Percentiles rank a stretch among this genome's conserved stretches.
Evolutionary conservation across 2,329 filamentous ascomycete species (phyloP).

Genomic region (Dactylonectria estremocensis): DNA sequence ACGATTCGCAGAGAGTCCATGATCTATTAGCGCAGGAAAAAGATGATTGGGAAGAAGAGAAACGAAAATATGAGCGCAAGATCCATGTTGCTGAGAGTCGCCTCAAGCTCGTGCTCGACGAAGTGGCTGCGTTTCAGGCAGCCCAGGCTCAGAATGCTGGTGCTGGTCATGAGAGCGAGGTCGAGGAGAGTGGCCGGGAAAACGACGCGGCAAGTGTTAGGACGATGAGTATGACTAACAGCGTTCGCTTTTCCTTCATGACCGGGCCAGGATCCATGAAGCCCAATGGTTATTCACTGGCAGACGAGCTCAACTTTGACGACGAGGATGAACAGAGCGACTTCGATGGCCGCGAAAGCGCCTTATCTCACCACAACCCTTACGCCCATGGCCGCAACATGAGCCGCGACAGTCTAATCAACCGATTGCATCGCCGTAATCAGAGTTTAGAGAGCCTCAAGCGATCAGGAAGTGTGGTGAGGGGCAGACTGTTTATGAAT

Average conservation of each 20-base stretch:
- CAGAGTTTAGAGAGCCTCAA: conserved; percentile 72
- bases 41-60: conserved; percentile 87
- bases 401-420: conserved; percentile 71
- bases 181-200: conserved; percentile 74
- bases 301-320: conserved; percentile 91
- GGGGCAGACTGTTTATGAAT: conserved; percentile 68
- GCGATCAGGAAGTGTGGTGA: conserved; percentile 68
- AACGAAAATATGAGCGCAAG: conserved; percentile 85
- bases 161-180: conserved; percentile 68
- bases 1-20: conserved; percentile 85
- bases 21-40: conserved; percentile 88
- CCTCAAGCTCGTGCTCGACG: conserved; percentile 86
- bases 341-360: conserved; percentile 77
- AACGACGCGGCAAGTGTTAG: conserved; percentile 80
- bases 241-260: conserved; percentile 81
- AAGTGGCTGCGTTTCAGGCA: conserved; percentile 81
- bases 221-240: conserved; percentile 81
- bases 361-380: conserved; percentile 64
- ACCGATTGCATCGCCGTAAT: conserved; percentile 67
- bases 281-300: conserved; percentile 81
- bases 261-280: conserved; percentile 70
- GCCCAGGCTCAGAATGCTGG: conserved; percentile 59
- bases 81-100: conserved; percentile 92
- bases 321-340: conserved; percentile 84
- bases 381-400: conserved; percentile 66